A percentile compares a stretch with the other conserved stretches of the same genome.
Conservation (phyloP, 192 early-diverging fungal genomes). For the Coemansia sp. region DNA sequence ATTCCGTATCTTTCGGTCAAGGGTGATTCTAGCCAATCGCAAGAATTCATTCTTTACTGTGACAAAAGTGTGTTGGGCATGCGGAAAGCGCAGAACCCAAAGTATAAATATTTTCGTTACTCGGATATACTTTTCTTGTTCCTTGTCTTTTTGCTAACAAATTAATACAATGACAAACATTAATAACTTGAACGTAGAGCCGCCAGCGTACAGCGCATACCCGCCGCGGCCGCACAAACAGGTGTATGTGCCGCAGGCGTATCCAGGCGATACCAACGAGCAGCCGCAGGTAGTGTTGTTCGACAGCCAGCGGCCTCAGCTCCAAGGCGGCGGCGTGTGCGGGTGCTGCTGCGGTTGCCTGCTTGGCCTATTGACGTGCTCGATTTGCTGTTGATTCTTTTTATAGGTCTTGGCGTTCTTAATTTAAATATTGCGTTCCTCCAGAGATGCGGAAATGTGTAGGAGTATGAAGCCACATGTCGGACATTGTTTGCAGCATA, state of each 20-base stretch:
- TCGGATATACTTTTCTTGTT: too few species aligned
- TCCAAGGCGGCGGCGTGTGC: not conserved
- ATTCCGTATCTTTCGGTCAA: too few species aligned
- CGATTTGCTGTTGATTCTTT: not conserved
- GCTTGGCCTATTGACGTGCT: not conserved
- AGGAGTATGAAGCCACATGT: not conserved
- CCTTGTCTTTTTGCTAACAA: too few species aligned
- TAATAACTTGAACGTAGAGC: too few species aligned
- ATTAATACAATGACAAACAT: too few species aligned
- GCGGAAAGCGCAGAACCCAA: too few species aligned
- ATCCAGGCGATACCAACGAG: not conserved
- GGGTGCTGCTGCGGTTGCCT: conserved; percentile 3
- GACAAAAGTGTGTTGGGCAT: too few species aligned
- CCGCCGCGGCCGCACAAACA: too few species aligned
- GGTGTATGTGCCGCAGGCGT: not conserved
- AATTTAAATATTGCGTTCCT: not conserved
- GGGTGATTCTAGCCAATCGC: too few species aligned
- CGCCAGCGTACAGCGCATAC: too few species aligned
- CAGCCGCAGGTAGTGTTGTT: conserved; percentile 1
- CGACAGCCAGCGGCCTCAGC: not conserved
- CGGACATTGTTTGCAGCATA: not conserved
- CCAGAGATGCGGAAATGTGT: not conserved
- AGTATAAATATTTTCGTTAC: too few species aligned
- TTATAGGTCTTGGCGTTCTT: not conserved
- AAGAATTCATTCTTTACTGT: too few species aligned